Base-by-base conservation (phyloP, 2,329 filamentous ascomycete species). In the Talaromyces sp. region DNA sequence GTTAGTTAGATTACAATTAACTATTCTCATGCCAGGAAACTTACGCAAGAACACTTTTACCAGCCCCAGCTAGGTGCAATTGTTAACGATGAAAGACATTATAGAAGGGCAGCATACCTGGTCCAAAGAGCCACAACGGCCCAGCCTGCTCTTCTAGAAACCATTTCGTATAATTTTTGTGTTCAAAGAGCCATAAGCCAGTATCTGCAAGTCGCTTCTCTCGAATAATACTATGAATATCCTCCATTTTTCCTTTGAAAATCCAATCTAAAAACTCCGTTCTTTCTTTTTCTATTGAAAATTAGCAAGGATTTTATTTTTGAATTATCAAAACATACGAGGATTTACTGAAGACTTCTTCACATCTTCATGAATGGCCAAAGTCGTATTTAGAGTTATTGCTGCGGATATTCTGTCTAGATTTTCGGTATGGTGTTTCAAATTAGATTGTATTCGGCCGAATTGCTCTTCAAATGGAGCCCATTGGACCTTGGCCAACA, bases 1-100 rank as follows among this genome's bases (percentile, higher is more conserved):
- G 2, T 59, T 16, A 59, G 56, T 23, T 3, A 33, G 28, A 42
- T 50, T 7, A 1, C 3, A n/a, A n/a, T n/a, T 34, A 18, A 51
- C 16, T 18, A 4, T 4, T 5, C n/a, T 2, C 23, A 23, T 23
- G 23, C 6, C 12, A 42, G 12, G 18, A 42, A 5, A 57, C 61
- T 57, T 60, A 63, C 61, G 58, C 54, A 7, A 63, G n/a, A 34
- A 63, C 44, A 47, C 61, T 63, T 40, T 63, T 63, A 4, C 61
- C 61, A 16, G 47, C 61, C 18, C 61, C 61, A 54, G 61, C 61
- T 63, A 51, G 9, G 2, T 34, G 5, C 18, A 18, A 23, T 23
- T n/a, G 31, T 27, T 30, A 18, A n/a, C 4, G 1, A 8, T 27
- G n/a, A 53, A 33, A 33, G 28, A 14, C 12, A 1, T 2, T 23